Conservation (phyloP, 495 filamentous ascomycete species). For the Saxophila tyrrhenica region DNA sequence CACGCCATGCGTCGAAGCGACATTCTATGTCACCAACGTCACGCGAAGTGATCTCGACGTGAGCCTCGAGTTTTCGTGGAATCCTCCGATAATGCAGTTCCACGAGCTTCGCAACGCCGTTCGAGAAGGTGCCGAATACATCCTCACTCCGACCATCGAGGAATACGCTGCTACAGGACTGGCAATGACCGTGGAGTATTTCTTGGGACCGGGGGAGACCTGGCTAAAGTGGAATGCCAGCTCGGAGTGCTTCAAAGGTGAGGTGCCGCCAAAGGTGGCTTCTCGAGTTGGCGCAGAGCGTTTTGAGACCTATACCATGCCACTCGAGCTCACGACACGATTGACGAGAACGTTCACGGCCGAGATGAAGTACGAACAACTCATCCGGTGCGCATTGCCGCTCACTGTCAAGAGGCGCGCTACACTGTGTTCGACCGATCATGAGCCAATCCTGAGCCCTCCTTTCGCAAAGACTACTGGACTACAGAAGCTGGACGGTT, state of each 20-base stretch:
- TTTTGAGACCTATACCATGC: constrained; percentile 8
- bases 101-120: constrained; percentile 1
- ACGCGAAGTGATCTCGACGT: not conserved
- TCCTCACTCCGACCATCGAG: not conserved
- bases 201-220: constrained; percentile 1
- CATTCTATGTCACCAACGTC: not conserved
- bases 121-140: not conserved
- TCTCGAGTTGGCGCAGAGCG: constrained; percentile 3
- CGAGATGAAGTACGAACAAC: constrained; percentile 2
- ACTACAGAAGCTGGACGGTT: not conserved
- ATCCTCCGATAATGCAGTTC: constrained; percentile 3
- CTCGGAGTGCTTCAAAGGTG: not conserved
- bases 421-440: not conserved
- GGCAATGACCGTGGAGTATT: not conserved
- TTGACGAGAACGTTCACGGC: not conserved
- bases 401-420: constrained; percentile 11
- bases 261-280: constrained; percentile 3
- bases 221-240: constrained; percentile 12
- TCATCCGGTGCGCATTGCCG: constrained; percentile 6
- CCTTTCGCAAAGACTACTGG: not conserved
- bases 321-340: constrained; percentile 5
- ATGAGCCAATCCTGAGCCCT: constrained; percentile 1
- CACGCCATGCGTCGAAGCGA: not conserved
- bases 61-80: not conserved
- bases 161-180: not conserved